These are phyloP conservation scores for Penicillium sp. DNA, from an alignment of 2,329 filamentous ascomycete genomes.

Conservation along the genomic window DNA sequence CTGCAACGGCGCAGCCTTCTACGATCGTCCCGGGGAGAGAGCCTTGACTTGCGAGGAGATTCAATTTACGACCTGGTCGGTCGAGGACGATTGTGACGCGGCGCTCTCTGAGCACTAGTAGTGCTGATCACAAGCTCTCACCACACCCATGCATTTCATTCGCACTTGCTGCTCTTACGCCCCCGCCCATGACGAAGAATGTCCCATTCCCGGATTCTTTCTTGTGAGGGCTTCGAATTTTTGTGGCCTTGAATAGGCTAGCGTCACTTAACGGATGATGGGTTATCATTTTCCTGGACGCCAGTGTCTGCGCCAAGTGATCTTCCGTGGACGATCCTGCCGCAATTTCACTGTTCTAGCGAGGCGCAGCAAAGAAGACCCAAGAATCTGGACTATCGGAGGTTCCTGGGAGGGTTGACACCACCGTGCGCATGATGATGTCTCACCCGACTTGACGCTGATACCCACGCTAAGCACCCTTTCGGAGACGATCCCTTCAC, in stretches of 20 bases:
- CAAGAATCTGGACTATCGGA: slow-evolving; percentile 1
- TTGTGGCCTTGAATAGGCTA: slow-evolving; percentile 1
- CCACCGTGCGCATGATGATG: neutral
- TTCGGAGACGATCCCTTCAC: slow-evolving; percentile 1
- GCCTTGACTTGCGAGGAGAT: slow-evolving; percentile 1
- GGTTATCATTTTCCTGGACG: neutral
- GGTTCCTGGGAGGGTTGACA: neutral
- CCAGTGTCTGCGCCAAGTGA: neutral
- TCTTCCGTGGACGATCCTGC: slow-evolving; percentile 1
- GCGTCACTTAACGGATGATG: neutral
- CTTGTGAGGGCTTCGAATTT: neutral
- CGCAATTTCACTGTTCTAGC: neutral
- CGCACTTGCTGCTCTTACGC: slow-evolving; percentile 1
- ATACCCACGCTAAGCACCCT: neutral
- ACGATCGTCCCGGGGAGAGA: neutral
- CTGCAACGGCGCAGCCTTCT: neutral
- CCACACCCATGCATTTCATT: neutral
- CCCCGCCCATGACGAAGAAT: slow-evolving; percentile 5
- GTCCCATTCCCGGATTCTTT: neutral
- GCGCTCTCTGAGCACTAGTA: slow-evolving; percentile 2
- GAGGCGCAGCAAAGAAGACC: neutral
- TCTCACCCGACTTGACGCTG: slow-evolving; percentile 5
- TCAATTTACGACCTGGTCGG: neutral
- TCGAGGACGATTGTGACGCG: neutral
- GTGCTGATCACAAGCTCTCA: neutral